Evolutionary conservation across 495 filamentous ascomycete species (phyloP).

Genomic region (Podospora tetraspora): DNA sequence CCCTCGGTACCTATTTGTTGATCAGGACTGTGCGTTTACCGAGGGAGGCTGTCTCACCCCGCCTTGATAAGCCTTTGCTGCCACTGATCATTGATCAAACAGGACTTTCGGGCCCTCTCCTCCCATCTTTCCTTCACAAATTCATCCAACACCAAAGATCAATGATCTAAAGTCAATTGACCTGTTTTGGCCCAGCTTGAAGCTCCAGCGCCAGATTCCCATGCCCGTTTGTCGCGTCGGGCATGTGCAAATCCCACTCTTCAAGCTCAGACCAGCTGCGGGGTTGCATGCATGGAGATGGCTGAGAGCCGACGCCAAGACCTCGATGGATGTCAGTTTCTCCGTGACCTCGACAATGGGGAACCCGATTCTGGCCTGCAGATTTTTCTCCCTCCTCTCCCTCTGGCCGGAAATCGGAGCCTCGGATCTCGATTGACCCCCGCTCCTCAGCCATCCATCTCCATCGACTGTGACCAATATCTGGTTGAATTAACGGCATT

Average conservation of each 20-base stretch:
- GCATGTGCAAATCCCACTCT: slow-evolving; percentile 14
- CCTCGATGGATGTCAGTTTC: not conserved
- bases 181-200: not conserved
- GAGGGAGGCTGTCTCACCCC: not conserved
- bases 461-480: not conserved
- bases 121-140: not conserved
- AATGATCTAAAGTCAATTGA: not conserved
- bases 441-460: not conserved
- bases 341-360: not conserved
- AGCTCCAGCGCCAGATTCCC: slow-evolving; percentile 8
- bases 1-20: not conserved
- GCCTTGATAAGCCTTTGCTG: not conserved
- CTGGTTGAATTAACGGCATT: not conserved
- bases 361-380: slow-evolving; percentile 1
- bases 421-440: not conserved
- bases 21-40: not conserved
- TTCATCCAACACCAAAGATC: not conserved
- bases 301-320: slow-evolving; percentile 1
- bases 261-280: slow-evolving; percentile 8
- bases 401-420: slow-evolving; percentile 6
- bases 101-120: not conserved
- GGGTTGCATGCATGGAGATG: slow-evolving; percentile 1
- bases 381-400: not conserved
- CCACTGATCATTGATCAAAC: not conserved
- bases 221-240: slow-evolving; percentile 5